These are phyloP conservation scores for Melanopsichium pennsylvanicum DNA, from an alignment of 1,284 basidiomycete species.

Conservation along the genomic window DNA sequence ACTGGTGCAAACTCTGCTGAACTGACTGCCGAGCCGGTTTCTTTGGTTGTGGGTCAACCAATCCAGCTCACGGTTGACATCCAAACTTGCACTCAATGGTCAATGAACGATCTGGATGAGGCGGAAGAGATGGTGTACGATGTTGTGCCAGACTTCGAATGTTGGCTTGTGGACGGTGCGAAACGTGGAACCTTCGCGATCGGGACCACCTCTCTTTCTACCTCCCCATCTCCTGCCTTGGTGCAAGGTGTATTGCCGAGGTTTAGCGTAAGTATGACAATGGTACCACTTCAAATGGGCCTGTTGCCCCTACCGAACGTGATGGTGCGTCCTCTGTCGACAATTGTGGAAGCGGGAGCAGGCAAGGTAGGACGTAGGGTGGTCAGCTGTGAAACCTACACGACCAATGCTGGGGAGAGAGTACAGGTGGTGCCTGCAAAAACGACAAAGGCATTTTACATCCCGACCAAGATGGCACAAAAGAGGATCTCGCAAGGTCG, in stretches of 20 bases:
- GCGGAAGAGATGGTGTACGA: slow-evolving; percentile 49
- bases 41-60: slow-evolving; percentile 39
- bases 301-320: slow-evolving; percentile 2
- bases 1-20: too few relatives aligned
- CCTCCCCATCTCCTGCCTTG: too few relatives aligned
- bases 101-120: not conserved
- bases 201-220: not conserved
- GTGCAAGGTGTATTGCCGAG: too few relatives aligned
- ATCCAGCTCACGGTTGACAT: slow-evolving; percentile 28
- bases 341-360: not conserved
- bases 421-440: slow-evolving; percentile 31
- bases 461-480: slow-evolving; percentile 1
- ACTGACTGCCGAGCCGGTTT: too few relatives aligned
- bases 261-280: slow-evolving; percentile 22
- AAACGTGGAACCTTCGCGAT: slow-evolving; percentile 40
- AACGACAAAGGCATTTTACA: slow-evolving; percentile 24
- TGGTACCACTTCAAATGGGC: slow-evolving; percentile 50
- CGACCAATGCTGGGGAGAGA: slow-evolving; percentile 26
- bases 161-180: slow-evolving; percentile 55
- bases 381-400: slow-evolving; percentile 50
- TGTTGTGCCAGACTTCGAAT: slow-evolving; percentile 49
- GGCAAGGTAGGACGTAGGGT: not conserved
- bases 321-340: slow-evolving; percentile 1
- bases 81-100: slow-evolving; percentile 28
- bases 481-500: not conserved